Percentiles rank a stretch among this genome's conserved stretches.
phyloP scores from a whole-genome alignment of 345 rosid species.

The Bruguiera gymnorhiza region DNA sequence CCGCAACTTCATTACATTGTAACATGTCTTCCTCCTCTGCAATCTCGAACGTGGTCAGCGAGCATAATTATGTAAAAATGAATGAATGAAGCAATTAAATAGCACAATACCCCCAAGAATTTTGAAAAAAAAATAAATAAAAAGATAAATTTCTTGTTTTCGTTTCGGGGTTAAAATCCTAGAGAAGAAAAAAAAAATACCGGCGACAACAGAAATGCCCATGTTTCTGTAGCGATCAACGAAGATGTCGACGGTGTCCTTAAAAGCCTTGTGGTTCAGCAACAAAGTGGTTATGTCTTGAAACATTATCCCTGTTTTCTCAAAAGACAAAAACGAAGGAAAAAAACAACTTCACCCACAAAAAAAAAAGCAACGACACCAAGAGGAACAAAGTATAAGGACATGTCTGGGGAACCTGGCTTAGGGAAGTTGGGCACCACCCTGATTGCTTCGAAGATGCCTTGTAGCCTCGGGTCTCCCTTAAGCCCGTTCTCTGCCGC shows the following conservation, averaged over 20 bases:
- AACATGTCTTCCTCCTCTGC: not conserved
- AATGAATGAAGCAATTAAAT: no score
- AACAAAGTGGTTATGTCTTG: slow-evolving; percentile 91
- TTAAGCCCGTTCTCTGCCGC: slow-evolving; percentile 72
- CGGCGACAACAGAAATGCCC: slow-evolving; percentile 89
- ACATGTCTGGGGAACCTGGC: slow-evolving; percentile 36
- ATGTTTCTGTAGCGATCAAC: slow-evolving; percentile 90
- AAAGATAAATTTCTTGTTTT: no score
- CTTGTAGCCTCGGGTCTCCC: slow-evolving; percentile 68
- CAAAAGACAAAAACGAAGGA: not conserved
- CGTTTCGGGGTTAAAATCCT: not conserved
- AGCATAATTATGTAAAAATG: no score
- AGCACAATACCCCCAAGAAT: no score
- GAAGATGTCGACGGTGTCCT: slow-evolving; percentile 82
- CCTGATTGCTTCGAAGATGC: slow-evolving; percentile 59
- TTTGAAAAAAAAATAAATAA: no score
- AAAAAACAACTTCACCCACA: not conserved
- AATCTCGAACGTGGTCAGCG: no score
- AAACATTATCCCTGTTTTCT: slow-evolving; percentile 76
- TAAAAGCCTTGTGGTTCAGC: slow-evolving; percentile 83
- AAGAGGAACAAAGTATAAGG: no score
- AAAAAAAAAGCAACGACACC: not conserved
- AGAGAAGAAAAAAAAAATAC: slow-evolving; percentile 29
- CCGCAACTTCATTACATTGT: not conserved
- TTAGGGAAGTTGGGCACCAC: slow-evolving; percentile 79